A percentile compares a stretch with the other conserved stretches of the same genome.
phyloP scores from a whole-genome alignment of 495 filamentous ascomycete genomes.

The Penicillium malachiteum region DNA sequence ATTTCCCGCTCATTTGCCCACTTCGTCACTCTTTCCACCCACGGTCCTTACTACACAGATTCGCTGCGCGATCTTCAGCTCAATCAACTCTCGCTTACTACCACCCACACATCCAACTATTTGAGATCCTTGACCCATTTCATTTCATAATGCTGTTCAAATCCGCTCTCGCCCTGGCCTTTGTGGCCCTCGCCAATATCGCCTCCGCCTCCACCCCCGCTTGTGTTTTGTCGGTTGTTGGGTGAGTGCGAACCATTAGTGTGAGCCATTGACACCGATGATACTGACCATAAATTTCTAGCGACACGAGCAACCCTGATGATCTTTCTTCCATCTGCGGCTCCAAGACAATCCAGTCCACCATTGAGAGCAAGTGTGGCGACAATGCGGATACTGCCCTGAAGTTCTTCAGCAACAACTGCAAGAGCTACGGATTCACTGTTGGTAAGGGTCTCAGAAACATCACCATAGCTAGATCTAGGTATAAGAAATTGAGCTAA shows the following conservation, averaged over 20 bases:
- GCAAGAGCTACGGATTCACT: conserved; percentile 31
- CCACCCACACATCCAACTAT: too few species aligned
- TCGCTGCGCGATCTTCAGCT: conserved; percentile 27
- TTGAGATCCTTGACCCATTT: conserved; percentile 10
- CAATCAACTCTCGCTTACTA: conserved; percentile 11
- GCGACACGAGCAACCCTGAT: conserved; percentile 26
- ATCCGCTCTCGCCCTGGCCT: conserved; percentile 31
- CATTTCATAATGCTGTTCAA: conserved; percentile 38
- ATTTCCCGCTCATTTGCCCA: conserved; percentile 20
- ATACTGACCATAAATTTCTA: conserved; percentile 17
- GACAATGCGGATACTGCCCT: conserved; percentile 29
- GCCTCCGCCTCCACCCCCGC: conserved; percentile 31
- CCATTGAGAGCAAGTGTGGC: conserved; percentile 29
- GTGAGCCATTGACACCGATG: not conserved
- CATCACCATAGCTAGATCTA: not conserved
- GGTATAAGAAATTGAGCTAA: not conserved
- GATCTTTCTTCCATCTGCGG: conserved; percentile 34
- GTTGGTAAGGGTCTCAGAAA: conserved; percentile 31
- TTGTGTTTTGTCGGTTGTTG: conserved; percentile 38
- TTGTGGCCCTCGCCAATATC: conserved; percentile 37
- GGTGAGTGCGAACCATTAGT: conserved; percentile 22
- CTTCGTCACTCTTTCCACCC: conserved; percentile 25
- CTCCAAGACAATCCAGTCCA: conserved; percentile 29
- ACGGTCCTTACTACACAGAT: conserved; percentile 22
- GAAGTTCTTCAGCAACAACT: conserved; percentile 33